Conservation (phyloP, 441 rosid species). For the Caryocar brasiliense region DNA sequence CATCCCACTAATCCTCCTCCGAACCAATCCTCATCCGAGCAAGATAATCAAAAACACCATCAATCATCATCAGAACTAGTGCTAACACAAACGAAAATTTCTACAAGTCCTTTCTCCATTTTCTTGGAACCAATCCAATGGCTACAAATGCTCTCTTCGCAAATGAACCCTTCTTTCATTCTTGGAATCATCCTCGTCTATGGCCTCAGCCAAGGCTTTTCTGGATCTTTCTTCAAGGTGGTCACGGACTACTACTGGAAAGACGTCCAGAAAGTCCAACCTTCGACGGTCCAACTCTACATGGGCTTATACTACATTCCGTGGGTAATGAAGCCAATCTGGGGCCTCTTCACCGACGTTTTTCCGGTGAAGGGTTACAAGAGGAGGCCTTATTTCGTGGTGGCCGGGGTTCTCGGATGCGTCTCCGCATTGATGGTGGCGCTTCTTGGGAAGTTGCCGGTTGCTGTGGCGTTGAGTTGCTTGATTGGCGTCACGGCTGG, state of each 20-base stretch:
- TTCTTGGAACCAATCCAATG: conserved; percentile 59
- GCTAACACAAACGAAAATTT: too few relatives aligned
- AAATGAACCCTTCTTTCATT: conserved; percentile 50
- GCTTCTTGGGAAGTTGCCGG: conserved; percentile 33
- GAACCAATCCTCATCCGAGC: background rate
- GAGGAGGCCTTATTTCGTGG: conserved; percentile 62
- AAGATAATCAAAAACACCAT: background rate
- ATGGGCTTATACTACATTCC: conserved; percentile 64
- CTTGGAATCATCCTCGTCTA: conserved; percentile 55
- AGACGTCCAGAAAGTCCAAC: conserved; percentile 62
- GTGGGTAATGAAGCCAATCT: conserved; percentile 73
- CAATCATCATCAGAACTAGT: too few relatives aligned
- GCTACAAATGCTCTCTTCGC: conserved; percentile 56
- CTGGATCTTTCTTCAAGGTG: conserved; percentile 60
- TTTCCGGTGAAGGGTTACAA: conserved; percentile 59
- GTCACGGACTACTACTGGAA: conserved; percentile 71
- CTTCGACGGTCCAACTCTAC: conserved; percentile 58
- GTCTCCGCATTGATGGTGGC: conserved; percentile 41
- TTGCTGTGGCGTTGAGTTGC: conserved; percentile 43
- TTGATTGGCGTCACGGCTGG: conserved; percentile 55
- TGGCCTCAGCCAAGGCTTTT: conserved; percentile 69
- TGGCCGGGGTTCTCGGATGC: conserved; percentile 55
- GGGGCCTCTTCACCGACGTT: conserved; percentile 75
- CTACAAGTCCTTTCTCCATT: conserved; percentile 15
- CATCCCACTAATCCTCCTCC: background rate